A percentile compares a stretch with the other conserved stretches of the same genome.
Conservation (phyloP, 129 eudicot species). For the Mikania micrantha region DNA sequence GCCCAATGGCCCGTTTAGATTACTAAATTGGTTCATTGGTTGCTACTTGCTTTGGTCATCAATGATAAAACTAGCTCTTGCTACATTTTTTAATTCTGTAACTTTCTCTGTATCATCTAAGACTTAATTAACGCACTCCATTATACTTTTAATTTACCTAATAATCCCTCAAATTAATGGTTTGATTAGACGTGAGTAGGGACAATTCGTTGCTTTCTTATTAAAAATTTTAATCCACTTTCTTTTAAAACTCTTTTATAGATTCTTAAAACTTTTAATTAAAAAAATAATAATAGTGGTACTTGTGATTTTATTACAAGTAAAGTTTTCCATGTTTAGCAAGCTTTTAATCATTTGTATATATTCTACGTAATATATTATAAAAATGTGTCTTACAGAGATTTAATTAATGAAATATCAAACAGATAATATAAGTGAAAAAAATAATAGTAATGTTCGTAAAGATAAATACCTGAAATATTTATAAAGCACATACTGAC, state of each 20-base stretch:
- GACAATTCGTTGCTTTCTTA: conserved; percentile 9
- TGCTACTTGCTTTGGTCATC: too few relatives aligned
- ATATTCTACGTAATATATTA: neutral
- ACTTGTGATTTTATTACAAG: neutral
- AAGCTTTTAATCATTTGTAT: conserved; percentile 2
- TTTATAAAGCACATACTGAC: too few relatives aligned
- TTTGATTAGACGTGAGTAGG: conserved; percentile 19
- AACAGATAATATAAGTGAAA: too few relatives aligned
- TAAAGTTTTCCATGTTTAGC: neutral
- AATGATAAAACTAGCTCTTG: too few relatives aligned
- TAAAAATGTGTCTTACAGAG: neutral
- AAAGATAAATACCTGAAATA: too few relatives aligned
- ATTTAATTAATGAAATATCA: too few relatives aligned
- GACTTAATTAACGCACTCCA: too few relatives aligned
- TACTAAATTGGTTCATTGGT: too few relatives aligned
- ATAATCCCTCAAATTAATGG: neutral
- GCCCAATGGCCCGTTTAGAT: too few relatives aligned
- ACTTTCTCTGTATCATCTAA: too few relatives aligned
- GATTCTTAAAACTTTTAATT: neutral
- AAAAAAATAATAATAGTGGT: neutral
- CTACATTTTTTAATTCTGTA: too few relatives aligned
- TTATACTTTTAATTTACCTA: neutral
- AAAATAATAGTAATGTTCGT: too few relatives aligned
- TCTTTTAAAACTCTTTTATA: neutral
- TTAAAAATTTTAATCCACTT: neutral